Base-by-base conservation (phyloP, 768 basidiomycete species). In the Trametes meyenii region DNA sequence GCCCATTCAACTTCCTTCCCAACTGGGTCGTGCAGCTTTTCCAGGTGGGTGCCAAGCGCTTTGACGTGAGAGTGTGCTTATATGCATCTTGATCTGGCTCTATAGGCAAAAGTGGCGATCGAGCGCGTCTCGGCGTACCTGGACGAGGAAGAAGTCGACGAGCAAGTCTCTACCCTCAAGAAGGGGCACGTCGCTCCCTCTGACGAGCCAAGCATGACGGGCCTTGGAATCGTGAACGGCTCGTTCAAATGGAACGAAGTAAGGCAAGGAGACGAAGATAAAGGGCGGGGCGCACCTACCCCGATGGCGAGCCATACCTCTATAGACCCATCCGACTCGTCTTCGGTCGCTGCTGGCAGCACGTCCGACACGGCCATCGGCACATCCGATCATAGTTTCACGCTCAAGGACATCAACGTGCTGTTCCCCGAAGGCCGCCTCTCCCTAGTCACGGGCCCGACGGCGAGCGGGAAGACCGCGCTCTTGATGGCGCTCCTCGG, bases 401-500 rank as follows among this genome's bases (percentile, higher is more conserved):
- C 88, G 71, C 75, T 95, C 38, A 73, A 73, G 54, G 87, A 94
- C 69, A 76, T 94, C 38, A 77, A 79, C 35, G 76, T 95, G 35
- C 70, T 77, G 48, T 94, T 95, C 76, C 92, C 93, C 0, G 81
- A 87, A 38, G 85, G 88, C 11, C 71, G 85, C 70, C 74, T 95
- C 17, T 85, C 89, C 0, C 74, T 94, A 7, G 78, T 94, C 55
- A 88, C 87, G 19, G 89, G 89, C 0, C 89, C 91, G 0, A 93
- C 91, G 5, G 92, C 90, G 4, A 85, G 85, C 43, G 92, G 92
- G 0, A 95, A 95, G 76, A 91, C 88, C 0, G 90, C 92, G 0
- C 73, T 93, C 1, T 77, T 94, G 53, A 83, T 88, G 85, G 86
- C 88, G 3, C 74, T 88, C 12, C 79, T 90, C 1, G 89, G 89